Percentiles rank a stretch among this genome's conserved stretches.
These are phyloP conservation scores for Kwoniella europaea DNA, from an alignment of 768 basidiomycete genomes.

Conservation along the genomic window DNA sequence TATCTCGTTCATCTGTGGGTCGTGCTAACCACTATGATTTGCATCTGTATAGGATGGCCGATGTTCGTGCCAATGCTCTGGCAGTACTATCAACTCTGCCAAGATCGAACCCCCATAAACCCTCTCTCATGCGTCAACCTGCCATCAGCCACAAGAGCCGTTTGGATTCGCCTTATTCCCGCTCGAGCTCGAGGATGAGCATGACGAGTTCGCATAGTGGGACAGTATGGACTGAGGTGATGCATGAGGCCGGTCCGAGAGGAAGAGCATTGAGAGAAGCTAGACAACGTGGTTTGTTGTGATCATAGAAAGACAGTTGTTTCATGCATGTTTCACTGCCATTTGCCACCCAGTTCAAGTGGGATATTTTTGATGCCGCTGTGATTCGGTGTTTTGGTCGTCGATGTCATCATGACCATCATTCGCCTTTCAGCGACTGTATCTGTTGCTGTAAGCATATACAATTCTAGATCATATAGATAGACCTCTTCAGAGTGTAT, in stretches of 20 bases:
- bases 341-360: background rate
- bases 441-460: background rate
- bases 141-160: slow-evolving; percentile 15
- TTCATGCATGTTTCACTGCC: background rate
- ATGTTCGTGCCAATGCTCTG: slow-evolving; percentile 48
- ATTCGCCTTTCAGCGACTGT: background rate
- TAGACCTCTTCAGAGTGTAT: background rate
- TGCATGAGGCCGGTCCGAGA: slow-evolving; percentile 28
- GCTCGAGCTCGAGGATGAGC: slow-evolving; percentile 12
- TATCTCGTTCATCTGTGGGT: background rate
- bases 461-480: background rate
- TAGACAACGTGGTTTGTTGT: slow-evolving; percentile 25
- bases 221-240: slow-evolving; percentile 9
- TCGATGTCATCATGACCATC: background rate
- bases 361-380: background rate
- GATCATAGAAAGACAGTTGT: background rate
- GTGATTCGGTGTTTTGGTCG: background rate
- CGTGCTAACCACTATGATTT: background rate
- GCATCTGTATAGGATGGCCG: slow-evolving; percentile 27
- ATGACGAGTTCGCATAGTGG: background rate
- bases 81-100: slow-evolving; percentile 34
- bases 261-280: slow-evolving; percentile 32
- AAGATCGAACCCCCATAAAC: background rate
- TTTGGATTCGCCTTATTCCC: slow-evolving; percentile 11
- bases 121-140: slow-evolving; percentile 11